Evolutionary conservation across 768 basidiomycete genomes (phyloP).

Genomic region (Boletus patriciae): DNA sequence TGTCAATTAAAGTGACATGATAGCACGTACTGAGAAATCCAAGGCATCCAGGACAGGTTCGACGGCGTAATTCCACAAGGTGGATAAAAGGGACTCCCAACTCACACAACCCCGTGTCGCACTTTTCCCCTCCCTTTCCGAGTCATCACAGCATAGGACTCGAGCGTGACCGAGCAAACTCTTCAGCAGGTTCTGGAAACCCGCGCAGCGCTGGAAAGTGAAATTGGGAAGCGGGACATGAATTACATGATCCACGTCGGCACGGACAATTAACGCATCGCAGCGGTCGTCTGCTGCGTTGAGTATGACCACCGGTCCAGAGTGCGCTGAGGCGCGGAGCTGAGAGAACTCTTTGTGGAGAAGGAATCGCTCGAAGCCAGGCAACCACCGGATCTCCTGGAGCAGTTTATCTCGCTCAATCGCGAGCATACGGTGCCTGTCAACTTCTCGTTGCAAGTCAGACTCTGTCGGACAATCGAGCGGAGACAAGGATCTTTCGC

Average conservation of each 20-base stretch:
- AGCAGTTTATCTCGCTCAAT: not conserved
- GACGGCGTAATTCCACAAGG: constrained; percentile 6
- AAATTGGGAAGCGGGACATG: not conserved
- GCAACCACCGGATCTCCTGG: not conserved
- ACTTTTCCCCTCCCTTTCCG: not conserved
- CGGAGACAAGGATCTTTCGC: not conserved
- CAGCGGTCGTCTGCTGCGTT: not conserved
- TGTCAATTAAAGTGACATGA: too few species aligned
- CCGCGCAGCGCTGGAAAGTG: too few species aligned
- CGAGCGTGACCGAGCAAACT: too few species aligned
- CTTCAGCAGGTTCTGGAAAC: too few species aligned
- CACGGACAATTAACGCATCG: not conserved
- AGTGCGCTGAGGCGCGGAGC: not conserved
- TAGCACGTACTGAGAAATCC: not conserved
- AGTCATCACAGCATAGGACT: too few species aligned
- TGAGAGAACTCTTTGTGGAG: not conserved
- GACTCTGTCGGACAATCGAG: not conserved
- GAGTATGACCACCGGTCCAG: not conserved
- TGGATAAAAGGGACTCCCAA: constrained; percentile 2
- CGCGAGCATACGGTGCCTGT: not conserved
- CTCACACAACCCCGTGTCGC: not conserved
- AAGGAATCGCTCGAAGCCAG: not conserved
- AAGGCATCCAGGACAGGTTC: constrained; percentile 6
- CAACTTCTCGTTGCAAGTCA: not conserved
- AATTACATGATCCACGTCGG: not conserved